A percentile compares a stretch with the other conserved stretches of the same genome.
Conservation (phyloP, 179 eudicot species). For the Amaranthus tricolor region DNA sequence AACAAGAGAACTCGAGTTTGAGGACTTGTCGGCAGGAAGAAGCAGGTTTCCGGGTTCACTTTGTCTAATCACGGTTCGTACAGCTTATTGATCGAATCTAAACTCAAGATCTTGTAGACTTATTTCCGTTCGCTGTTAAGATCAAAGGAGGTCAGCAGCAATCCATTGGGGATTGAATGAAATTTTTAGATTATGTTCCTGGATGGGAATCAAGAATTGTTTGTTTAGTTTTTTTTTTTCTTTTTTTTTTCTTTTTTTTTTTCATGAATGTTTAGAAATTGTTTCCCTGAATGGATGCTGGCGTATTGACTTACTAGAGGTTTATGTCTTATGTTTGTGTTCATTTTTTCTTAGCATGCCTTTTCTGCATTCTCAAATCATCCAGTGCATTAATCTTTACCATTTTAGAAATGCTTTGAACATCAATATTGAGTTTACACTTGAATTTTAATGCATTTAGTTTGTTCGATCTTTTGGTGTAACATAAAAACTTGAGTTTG, state of each 20-base stretch:
- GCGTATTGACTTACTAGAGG: constrained; percentile 21
- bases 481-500: too few species aligned
- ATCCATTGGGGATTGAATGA: constrained; percentile 23
- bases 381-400: neutral
- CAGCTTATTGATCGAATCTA: constrained; percentile 21
- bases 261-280: constrained; percentile 20
- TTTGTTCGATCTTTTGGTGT: too few species aligned
- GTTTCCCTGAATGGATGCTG: constrained; percentile 18
- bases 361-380: neutral
- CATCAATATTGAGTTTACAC: too few species aligned
- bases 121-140: constrained; percentile 19
- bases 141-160: constrained; percentile 24
- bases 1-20: constrained; percentile 55
- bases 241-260: constrained; percentile 2
- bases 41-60: neutral
- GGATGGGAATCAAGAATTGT: constrained; percentile 24
- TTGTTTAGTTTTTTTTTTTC: neutral
- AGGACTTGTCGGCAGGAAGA: constrained; percentile 5
- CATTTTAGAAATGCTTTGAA: neutral
- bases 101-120: constrained; percentile 19
- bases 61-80: neutral
- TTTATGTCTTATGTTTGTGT: neutral
- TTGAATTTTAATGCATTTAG: too few species aligned
- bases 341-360: neutral
- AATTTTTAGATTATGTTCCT: constrained; percentile 16